phyloP scores from a whole-genome alignment of 2,329 filamentous ascomycete species.

The Capronia coronata region DNA sequence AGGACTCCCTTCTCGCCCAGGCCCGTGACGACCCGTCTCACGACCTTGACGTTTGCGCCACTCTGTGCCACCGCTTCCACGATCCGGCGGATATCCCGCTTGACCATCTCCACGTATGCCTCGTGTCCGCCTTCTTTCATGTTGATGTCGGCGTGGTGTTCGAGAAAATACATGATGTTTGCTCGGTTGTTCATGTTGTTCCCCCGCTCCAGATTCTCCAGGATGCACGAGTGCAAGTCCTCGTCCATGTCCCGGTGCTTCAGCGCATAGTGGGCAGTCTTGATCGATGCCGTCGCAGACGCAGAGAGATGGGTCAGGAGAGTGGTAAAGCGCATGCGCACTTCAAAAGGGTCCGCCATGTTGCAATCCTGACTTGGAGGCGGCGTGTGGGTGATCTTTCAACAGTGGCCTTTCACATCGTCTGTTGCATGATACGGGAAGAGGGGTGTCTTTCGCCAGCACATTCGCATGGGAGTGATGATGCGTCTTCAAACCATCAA shows the following conservation, averaged over 20 bases:
- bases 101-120: constrained; percentile 88
- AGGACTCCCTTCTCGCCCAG: constrained; percentile 67
- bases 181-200: constrained; percentile 95
- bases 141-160: constrained; percentile 84
- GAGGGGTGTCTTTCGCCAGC: background rate
- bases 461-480: background rate
- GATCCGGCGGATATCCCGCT: constrained; percentile 82
- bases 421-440: too few species aligned
- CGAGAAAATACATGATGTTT: constrained; percentile 99
- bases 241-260: constrained; percentile 93
- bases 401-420: background rate
- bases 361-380: constrained; percentile 34
- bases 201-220: constrained; percentile 77
- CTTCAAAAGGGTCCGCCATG: constrained; percentile 90
- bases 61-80: constrained; percentile 87
- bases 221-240: constrained; percentile 92
- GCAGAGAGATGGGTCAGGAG: constrained; percentile 88
- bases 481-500: background rate
- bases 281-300: constrained; percentile 78
- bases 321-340: constrained; percentile 91
- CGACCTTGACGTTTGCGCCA: constrained; percentile 88
- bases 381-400: background rate
- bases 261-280: constrained; percentile 89
- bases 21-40: constrained; percentile 68
- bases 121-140: constrained; percentile 62